Conservation (phyloP, 768 basidiomycete genomes). For the Solioccasus polychromus region DNA sequence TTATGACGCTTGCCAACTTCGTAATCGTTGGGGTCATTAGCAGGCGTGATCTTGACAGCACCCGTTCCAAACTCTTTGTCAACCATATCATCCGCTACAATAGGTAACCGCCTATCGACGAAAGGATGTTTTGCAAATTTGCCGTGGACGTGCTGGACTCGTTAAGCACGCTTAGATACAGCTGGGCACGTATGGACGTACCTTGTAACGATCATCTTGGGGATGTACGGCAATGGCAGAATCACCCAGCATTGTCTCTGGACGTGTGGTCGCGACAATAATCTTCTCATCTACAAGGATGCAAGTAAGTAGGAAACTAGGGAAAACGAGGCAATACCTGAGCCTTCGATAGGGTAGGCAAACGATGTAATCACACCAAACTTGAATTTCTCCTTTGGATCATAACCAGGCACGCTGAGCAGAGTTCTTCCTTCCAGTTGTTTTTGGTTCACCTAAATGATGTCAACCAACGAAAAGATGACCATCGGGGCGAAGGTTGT, state of each 20-base stretch:
- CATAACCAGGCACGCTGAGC: slow-evolving; percentile 91
- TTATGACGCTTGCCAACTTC: slow-evolving; percentile 87
- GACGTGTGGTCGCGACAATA: slow-evolving; percentile 94
- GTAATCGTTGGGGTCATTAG: slow-evolving; percentile 97
- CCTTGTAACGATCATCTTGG: slow-evolving; percentile 85
- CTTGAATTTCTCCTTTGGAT: slow-evolving; percentile 91
- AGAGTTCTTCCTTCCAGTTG: slow-evolving; percentile 81
- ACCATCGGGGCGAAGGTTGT: slow-evolving; percentile 2
- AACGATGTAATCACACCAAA: slow-evolving; percentile 98
- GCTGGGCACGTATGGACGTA: slow-evolving; percentile 19
- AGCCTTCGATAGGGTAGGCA: slow-evolving; percentile 86
- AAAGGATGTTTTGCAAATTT: slow-evolving; percentile 92
- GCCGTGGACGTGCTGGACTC: slow-evolving; percentile 78
- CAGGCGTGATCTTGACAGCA: slow-evolving; percentile 98
- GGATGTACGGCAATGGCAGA: slow-evolving; percentile 97
- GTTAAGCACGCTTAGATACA: neutral
- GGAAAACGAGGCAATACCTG: slow-evolving; percentile 42
- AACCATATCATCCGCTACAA: slow-evolving; percentile 82
- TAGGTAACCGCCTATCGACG: slow-evolving; percentile 79
- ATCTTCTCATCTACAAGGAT: slow-evolving; percentile 71
- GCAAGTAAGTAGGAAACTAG: neutral
- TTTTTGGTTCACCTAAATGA: slow-evolving; percentile 81
- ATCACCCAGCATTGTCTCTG: slow-evolving; percentile 98
- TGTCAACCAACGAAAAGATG: neutral
- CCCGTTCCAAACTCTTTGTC: slow-evolving; percentile 98